A percentile compares a stretch with the other conserved stretches of the same genome.
These are phyloP conservation scores for Cyathus striatus DNA, from an alignment of 768 basidiomycete species.

Conservation along the genomic window DNA sequence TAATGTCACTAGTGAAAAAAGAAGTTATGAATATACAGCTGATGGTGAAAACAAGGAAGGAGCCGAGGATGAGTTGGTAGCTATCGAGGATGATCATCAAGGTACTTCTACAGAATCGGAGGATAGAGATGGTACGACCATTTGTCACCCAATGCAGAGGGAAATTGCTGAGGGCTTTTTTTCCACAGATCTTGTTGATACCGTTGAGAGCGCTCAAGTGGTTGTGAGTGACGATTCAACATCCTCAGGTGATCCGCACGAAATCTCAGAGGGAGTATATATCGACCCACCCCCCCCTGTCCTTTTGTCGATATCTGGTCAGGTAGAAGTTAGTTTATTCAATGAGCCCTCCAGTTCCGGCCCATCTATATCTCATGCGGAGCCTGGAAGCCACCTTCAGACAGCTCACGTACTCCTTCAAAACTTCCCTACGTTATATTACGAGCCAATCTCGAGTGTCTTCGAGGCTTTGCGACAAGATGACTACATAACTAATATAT, in stretches of 20 bases:
- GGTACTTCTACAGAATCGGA: too few species aligned
- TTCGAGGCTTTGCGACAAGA: constrained; percentile 73
- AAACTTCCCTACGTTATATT: constrained; percentile 66
- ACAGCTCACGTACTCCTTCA: constrained; percentile 48
- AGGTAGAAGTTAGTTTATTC: constrained; percentile 45
- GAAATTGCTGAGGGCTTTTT: neutral
- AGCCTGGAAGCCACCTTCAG: constrained; percentile 10
- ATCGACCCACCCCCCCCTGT: constrained; percentile 75
- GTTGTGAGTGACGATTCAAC: constrained; percentile 5
- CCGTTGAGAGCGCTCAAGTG: neutral
- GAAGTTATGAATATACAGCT: too few species aligned
- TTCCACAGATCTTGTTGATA: constrained; percentile 5
- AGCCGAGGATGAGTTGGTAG: too few species aligned
- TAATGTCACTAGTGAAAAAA: too few species aligned
- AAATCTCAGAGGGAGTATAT: constrained; percentile 63
- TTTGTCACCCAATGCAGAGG: too few species aligned
- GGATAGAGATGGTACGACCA: too few species aligned
- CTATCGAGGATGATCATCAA: too few species aligned
- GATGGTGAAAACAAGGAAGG: too few species aligned
- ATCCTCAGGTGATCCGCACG: constrained; percentile 41
- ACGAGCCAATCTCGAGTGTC: constrained; percentile 64
- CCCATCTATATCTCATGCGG: constrained; percentile 12
- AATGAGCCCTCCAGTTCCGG: constrained; percentile 38
- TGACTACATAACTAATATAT: constrained; percentile 38
- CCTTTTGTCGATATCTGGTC: constrained; percentile 41